A percentile compares a stretch with the other conserved stretches of the same genome.
Conservation (phyloP, 805 yeast species). For the Saccharomycopsis selenospora region DNA sequence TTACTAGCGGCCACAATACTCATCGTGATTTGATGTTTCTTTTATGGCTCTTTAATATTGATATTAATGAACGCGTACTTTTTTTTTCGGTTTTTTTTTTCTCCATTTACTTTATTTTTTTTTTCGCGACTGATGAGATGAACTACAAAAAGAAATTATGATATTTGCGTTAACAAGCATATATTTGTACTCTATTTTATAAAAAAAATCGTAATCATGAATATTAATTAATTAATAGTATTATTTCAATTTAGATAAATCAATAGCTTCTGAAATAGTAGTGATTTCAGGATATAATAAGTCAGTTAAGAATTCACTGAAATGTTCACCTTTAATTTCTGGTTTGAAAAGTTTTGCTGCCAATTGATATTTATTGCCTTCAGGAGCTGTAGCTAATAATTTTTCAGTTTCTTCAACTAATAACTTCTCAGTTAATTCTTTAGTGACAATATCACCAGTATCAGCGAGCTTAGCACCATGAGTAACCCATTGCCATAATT, state of each 20-base stretch:
- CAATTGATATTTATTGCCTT: slow-evolving; percentile 58
- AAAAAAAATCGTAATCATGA: no score
- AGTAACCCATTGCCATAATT: slow-evolving; percentile 77
- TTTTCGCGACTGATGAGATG: no score
- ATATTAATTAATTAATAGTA: no score
- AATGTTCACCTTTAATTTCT: slow-evolving; percentile 64
- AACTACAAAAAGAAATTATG: no score
- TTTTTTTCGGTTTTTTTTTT: no score
- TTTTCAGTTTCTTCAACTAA: slow-evolving; percentile 56
- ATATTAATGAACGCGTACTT: no score
- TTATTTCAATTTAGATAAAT: slow-evolving; percentile 27
- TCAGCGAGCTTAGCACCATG: slow-evolving; percentile 53
- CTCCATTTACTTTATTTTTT: no score
- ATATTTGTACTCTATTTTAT: no score
- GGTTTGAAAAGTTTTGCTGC: slow-evolving; percentile 69
- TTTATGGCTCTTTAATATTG: no score
- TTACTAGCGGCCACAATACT: slow-evolving; percentile 34
- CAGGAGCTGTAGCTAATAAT: slow-evolving; percentile 40
- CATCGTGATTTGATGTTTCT: no score
- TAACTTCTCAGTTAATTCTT: slow-evolving; percentile 48
- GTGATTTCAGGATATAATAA: slow-evolving; percentile 68
- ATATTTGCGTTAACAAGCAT: no score
- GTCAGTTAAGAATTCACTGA: slow-evolving; percentile 72
- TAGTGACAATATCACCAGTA: slow-evolving; percentile 49
- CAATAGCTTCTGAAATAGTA: slow-evolving; percentile 34